A percentile compares a stretch with the other conserved stretches of the same genome.
Evolutionary conservation across 2,329 filamentous ascomycete species (phyloP).

Genomic region (Leptographium wingfieldii): DNA sequence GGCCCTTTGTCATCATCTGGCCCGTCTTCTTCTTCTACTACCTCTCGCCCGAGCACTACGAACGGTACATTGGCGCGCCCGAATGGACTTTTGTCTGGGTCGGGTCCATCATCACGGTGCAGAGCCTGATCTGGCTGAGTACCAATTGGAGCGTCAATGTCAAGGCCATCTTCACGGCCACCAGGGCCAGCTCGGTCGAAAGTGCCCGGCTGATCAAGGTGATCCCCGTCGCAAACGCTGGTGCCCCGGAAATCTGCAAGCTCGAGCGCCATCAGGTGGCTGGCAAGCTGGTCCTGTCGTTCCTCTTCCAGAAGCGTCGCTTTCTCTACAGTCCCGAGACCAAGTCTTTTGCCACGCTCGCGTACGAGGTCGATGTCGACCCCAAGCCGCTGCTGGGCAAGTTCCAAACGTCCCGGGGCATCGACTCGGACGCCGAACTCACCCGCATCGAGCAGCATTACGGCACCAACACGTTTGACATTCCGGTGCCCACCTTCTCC

Average conservation of each 20-base stretch:
- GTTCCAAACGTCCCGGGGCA: constrained; percentile 71
- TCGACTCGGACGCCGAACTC: constrained; percentile 62
- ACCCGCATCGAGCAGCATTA: constrained; percentile 80
- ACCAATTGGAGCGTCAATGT: constrained; percentile 96
- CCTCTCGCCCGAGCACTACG: constrained; percentile 70
- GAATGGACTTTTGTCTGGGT: constrained; percentile 98
- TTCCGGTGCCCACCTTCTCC: constrained; percentile 87
- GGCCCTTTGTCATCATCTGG: constrained; percentile 88
- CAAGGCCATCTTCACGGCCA: constrained; percentile 68
- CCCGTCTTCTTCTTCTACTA: constrained; percentile 84
- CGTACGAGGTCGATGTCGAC: constrained; percentile 72
- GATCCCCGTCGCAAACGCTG: constrained; percentile 79
- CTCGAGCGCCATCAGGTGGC: constrained; percentile 64
- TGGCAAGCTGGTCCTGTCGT: constrained; percentile 67
- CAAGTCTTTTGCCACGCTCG: constrained; percentile 67
- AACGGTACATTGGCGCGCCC: constrained; percentile 79
- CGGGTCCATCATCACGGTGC: constrained; percentile 73
- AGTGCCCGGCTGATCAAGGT: constrained; percentile 85
- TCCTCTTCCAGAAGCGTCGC: constrained; percentile 94
- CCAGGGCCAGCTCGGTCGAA: constrained; percentile 53
- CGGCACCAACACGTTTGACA: constrained; percentile 92
- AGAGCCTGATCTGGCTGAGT: constrained; percentile 84
- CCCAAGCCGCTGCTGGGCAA: constrained; percentile 66
- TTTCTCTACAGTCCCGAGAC: constrained; percentile 70
- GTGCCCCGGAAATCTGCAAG: constrained; percentile 74